Conservation (phyloP, 805 yeast genomes). For the Zygosaccharomyces bisporus region DNA sequence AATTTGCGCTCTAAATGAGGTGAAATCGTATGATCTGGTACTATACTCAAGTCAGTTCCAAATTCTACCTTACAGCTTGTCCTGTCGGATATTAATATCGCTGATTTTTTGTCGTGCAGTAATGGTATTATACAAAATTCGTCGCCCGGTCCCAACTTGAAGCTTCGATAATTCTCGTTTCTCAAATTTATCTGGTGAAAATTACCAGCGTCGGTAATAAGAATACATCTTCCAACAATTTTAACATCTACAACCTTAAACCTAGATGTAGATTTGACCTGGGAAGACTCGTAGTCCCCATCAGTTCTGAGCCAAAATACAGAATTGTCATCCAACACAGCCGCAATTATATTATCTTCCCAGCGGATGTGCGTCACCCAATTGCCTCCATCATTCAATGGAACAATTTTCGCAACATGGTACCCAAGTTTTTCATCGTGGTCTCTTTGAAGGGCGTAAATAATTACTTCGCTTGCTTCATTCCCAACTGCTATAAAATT, state of each 20-base stretch:
- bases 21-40: conserved; percentile 22
- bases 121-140: conserved; percentile 25
- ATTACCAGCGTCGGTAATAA: conserved; percentile 19
- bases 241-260: conserved; percentile 24
- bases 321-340: conserved; percentile 26
- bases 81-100: conserved; percentile 21
- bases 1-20: conserved; percentile 30
- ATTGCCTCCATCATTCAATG: conserved; percentile 3
- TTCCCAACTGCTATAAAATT: conserved; percentile 25
- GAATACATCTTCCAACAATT: conserved; percentile 13
- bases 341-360: conserved; percentile 14
- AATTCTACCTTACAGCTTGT: conserved; percentile 19
- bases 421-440: conserved; percentile 4
- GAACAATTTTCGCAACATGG: conserved; percentile 1
- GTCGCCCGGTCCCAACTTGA: conserved; percentile 14
- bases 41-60: conserved; percentile 11
- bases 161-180: conserved; percentile 1
- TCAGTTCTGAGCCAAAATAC: conserved; percentile 15
- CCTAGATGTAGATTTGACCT: conserved; percentile 17
- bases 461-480: conserved; percentile 24
- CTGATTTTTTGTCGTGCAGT: conserved; percentile 10
- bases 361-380: conserved; percentile 29
- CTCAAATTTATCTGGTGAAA: conserved; percentile 15
- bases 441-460: conserved; percentile 11
- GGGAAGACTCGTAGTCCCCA: background rate